Evolutionary conservation across 1,284 basidiomycete genomes (phyloP).

Genomic region (Marasmius sp.): DNA sequence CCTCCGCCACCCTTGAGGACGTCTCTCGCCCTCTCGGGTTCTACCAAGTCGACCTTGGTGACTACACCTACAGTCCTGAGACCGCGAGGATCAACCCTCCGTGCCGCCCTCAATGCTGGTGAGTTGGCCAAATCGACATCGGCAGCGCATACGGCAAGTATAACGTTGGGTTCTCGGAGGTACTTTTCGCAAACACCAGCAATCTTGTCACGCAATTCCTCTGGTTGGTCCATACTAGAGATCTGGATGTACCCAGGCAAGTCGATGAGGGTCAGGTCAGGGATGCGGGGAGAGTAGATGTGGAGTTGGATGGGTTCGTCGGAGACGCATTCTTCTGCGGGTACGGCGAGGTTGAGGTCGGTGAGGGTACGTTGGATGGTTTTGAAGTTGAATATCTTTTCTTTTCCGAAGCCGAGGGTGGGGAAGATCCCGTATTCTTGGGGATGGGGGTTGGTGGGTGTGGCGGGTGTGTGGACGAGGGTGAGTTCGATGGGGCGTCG

Average conservation of each 20-base stretch:
- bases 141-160: constrained; percentile 96
- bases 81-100: constrained; percentile 93
- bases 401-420: constrained; percentile 82
- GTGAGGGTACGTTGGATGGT: constrained; percentile 91
- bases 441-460: constrained; percentile 53
- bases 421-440: constrained; percentile 95
- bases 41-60: constrained; percentile 98
- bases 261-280: constrained; percentile 96
- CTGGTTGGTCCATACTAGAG: constrained; percentile 93
- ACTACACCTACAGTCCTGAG: constrained; percentile 96
- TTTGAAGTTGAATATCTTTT: constrained; percentile 87
- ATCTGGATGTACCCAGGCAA: constrained; percentile 98
- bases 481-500: constrained; percentile 97
- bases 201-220: constrained; percentile 93
- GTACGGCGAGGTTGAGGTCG: constrained; percentile 94
- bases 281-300: constrained; percentile 94
- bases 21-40: constrained; percentile 77
- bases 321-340: constrained; percentile 86
- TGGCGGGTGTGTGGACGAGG: constrained; percentile 83
- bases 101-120: constrained; percentile 89
- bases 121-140: constrained; percentile 99
- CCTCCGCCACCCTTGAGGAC: constrained; percentile 91
- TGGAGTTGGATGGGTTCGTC: constrained; percentile 95
- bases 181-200: constrained; percentile 90
- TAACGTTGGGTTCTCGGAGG: constrained; percentile 96